Evolutionary conservation across 2,329 filamentous ascomycete species (phyloP).

Genomic region (Calonectria pteridis): DNA sequence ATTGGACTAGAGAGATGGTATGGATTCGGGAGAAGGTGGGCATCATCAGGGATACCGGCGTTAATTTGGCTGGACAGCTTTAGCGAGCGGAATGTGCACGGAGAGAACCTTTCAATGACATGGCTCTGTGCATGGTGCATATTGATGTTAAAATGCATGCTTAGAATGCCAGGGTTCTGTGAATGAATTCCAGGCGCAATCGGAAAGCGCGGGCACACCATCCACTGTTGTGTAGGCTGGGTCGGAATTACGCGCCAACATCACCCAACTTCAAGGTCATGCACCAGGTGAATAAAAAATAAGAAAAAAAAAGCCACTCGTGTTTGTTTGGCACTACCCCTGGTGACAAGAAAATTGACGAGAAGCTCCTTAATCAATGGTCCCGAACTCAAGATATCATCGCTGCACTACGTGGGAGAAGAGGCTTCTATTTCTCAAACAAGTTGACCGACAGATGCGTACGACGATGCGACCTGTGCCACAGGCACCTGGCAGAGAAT

Average conservation of each 20-base stretch:
- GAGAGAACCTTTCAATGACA: not conserved
- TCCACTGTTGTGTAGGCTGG: no score
- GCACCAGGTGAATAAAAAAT: not conserved
- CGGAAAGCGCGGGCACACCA: not conserved
- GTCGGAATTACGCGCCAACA: not conserved
- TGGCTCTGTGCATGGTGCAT: not conserved
- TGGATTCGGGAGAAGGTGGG: constrained; percentile 12
- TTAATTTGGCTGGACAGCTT: constrained; percentile 1
- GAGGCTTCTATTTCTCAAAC: not conserved
- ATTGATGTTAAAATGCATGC: not conserved
- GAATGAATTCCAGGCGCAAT: not conserved
- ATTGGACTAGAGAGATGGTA: not conserved
- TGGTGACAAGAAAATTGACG: no score
- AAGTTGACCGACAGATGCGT: not conserved
- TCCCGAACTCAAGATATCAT: not conserved
- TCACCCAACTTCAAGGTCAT: no score
- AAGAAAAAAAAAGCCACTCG: not conserved
- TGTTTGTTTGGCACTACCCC: no score
- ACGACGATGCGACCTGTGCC: not conserved
- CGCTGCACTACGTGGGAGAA: not conserved
- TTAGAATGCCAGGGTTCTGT: not conserved
- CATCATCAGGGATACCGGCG: constrained; percentile 3
- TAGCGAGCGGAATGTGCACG: not conserved
- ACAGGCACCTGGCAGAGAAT: not conserved
- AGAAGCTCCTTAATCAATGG: not conserved